A percentile compares a stretch with the other conserved stretches of the same genome.
Conservation (phyloP, 2,329 filamentous ascomycete species). For the Aplosporella prunicola region DNA sequence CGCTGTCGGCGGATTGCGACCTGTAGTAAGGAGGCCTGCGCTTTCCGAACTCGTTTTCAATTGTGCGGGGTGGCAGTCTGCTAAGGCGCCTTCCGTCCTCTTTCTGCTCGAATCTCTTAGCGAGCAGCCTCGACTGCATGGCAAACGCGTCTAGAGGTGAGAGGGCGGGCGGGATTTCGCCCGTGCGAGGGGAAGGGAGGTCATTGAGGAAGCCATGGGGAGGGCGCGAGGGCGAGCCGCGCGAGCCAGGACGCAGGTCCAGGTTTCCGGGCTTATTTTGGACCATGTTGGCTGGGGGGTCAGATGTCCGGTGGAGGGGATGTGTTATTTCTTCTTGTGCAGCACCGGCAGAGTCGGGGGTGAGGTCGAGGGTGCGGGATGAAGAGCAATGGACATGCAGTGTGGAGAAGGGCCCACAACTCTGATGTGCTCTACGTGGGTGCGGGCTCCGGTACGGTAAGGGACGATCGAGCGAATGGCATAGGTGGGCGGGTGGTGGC, state of each 20-base stretch:
- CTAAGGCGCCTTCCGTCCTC: slow-evolving; percentile 71
- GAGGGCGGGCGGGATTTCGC: slow-evolving; percentile 69
- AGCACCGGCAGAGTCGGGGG: neutral
- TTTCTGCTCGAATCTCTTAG: slow-evolving; percentile 68
- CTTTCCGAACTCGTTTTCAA: slow-evolving; percentile 71
- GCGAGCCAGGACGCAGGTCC: slow-evolving; percentile 20
- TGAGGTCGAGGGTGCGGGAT: slow-evolving; percentile 12
- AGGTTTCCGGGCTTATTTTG: slow-evolving; percentile 23
- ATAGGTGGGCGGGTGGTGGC: slow-evolving; percentile 10
- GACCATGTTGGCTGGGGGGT: slow-evolving; percentile 10
- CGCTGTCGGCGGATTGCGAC: slow-evolving; percentile 52
- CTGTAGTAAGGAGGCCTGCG: slow-evolving; percentile 75
- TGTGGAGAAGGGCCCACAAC: too few relatives aligned
- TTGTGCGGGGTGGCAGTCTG: slow-evolving; percentile 71
- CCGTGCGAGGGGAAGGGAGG: slow-evolving; percentile 41
- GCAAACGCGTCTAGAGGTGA: slow-evolving; percentile 95
- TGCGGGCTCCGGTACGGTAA: slow-evolving; percentile 6
- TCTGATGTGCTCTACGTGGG: slow-evolving; percentile 4
- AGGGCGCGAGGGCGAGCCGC: slow-evolving; percentile 19
- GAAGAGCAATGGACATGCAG: neutral
- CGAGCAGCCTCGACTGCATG: slow-evolving; percentile 77
- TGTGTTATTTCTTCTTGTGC: neutral
- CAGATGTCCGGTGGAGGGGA: slow-evolving; percentile 16
- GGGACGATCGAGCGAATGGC: slow-evolving; percentile 5
- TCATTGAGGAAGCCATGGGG: slow-evolving; percentile 26